These are phyloP conservation scores for Fusarium armeniacum DNA, from an alignment of 2,329 filamentous ascomycete genomes.

Conservation along the genomic window DNA sequence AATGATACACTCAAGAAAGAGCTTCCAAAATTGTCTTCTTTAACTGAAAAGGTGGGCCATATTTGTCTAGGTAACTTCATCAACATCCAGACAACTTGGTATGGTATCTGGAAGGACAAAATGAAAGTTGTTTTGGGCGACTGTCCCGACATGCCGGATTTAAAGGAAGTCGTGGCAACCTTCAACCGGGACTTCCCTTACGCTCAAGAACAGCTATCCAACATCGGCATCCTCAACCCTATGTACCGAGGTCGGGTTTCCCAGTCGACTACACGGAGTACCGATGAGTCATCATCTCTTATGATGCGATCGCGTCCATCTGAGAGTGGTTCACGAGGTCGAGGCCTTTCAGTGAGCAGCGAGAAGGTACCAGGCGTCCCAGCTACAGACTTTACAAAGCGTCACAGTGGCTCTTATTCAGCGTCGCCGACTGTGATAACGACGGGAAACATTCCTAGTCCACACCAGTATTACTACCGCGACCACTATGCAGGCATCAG, in stretches of 20 bases:
- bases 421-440: constrained; percentile 66
- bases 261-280: constrained; percentile 70
- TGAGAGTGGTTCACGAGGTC: constrained; percentile 66
- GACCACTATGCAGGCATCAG: constrained; percentile 54
- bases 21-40: constrained; percentile 82
- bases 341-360: constrained; percentile 73
- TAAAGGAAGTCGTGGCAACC: constrained; percentile 79
- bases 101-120: constrained; percentile 85
- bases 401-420: constrained; percentile 76
- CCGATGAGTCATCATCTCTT: constrained; percentile 62
- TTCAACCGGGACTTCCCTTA: constrained; percentile 86
- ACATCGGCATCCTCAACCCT: constrained; percentile 84
- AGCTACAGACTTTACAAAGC: constrained; percentile 74
- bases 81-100: constrained; percentile 87
- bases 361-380: constrained; percentile 74
- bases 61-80: constrained; percentile 87
- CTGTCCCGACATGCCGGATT: constrained; percentile 71
- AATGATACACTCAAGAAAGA: constrained; percentile 96
- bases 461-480: constrained; percentile 70
- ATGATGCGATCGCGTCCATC: constrained; percentile 64
- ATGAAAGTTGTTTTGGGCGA: constrained; percentile 80
- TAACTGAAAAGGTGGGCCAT: constrained; percentile 88
- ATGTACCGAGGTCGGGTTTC: constrained; percentile 71
- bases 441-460: constrained; percentile 58
- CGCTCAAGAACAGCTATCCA: constrained; percentile 78